Base-by-base conservation (phyloP, 2,329 filamentous ascomycete genomes). In the Zasmidium cellare region DNA sequence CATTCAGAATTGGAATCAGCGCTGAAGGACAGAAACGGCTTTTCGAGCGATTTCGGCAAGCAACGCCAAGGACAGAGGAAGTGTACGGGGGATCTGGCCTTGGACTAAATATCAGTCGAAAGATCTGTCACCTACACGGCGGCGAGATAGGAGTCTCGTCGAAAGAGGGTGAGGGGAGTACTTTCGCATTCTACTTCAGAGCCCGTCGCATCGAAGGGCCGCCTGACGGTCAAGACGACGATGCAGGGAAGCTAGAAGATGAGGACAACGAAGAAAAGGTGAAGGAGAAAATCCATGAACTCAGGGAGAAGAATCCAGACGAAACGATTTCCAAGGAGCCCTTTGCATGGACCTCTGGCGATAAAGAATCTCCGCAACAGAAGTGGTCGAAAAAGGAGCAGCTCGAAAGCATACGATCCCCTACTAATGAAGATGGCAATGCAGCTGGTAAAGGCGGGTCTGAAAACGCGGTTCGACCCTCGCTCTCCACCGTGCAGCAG, bases 141-240 rank as follows among this genome's bases (percentile, higher is more conserved):
- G 78, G 78, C 5, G 76, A 79, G 41, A 79, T 80, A 47, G 77
- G 78, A 2, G 77, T 79, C 12, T 69, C 68, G 2, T 76, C 75
- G 3, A 58, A 62, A 3, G 62, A 71, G 6, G 74, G 73, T 1
- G 56, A 72, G 28, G 71, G 71, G 11, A 75, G 72, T 11, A 78
- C 75, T 0, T 79, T 80, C 57, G 76, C 72, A 1, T 80, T 80
- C 64, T 79, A 77, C 63, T 71, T 79, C 65, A 66, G 62, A 46
- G 64, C 65, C 11, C 59, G 56, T 22, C 41, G 59, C n/a, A 53
- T 53, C 16, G 56, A 61, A 12, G 55, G 55, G 22, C 49, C 52
- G 19, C 28, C 41, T 2, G 51, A 59, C 14, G 46, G 52, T 2
- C 47, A 53, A 14, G 45, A 46, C 2, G 20, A 44, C 23, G 51